Percentiles rank a stretch among this genome's conserved stretches.
Conservation (phyloP, 2,329 filamentous ascomycete genomes). For the Talaromyces funiculosus region DNA sequence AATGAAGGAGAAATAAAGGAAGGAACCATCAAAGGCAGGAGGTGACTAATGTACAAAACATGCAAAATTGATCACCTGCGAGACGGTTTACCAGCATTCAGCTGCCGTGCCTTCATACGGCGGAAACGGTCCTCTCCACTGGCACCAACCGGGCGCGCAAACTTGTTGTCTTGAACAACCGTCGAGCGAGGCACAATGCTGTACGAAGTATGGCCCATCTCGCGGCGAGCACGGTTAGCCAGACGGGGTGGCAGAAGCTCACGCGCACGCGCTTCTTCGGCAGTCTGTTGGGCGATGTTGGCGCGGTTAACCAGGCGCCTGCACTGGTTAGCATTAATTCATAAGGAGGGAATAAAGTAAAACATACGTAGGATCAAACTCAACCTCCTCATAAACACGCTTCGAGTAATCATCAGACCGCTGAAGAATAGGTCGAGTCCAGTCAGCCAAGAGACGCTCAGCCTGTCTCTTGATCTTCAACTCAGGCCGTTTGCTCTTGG, state of each 20-base stretch:
- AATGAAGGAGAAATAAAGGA: neutral
- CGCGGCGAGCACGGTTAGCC: constrained; percentile 55
- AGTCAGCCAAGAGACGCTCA: constrained; percentile 86
- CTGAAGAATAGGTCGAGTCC: constrained; percentile 91
- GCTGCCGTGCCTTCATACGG: constrained; percentile 45
- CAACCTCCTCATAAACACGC: constrained; percentile 55
- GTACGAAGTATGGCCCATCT: constrained; percentile 56
- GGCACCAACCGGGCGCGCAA: constrained; percentile 41
- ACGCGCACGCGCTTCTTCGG: constrained; percentile 48
- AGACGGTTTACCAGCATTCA: constrained; percentile 36
- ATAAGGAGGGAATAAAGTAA: neutral
- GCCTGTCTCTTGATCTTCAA: constrained; percentile 86
- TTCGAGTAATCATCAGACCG: constrained; percentile 93
- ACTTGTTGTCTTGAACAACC: constrained; percentile 40
- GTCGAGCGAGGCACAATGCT: constrained; percentile 59
- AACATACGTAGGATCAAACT: constrained; percentile 53
- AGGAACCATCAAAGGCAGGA: neutral
- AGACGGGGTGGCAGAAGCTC: constrained; percentile 49
- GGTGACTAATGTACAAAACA: neutral
- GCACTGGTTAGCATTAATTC: neutral
- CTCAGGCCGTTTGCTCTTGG: constrained; percentile 86
- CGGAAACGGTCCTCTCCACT: constrained; percentile 46
- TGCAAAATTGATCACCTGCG: constrained; percentile 26
- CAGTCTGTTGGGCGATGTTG: constrained; percentile 29
- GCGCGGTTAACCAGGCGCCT: constrained; percentile 34